A percentile compares a stretch with the other conserved stretches of the same genome.
These are phyloP conservation scores for Delphinella strobiligena DNA, from an alignment of 2,329 filamentous ascomycete species.

Conservation along the genomic window DNA sequence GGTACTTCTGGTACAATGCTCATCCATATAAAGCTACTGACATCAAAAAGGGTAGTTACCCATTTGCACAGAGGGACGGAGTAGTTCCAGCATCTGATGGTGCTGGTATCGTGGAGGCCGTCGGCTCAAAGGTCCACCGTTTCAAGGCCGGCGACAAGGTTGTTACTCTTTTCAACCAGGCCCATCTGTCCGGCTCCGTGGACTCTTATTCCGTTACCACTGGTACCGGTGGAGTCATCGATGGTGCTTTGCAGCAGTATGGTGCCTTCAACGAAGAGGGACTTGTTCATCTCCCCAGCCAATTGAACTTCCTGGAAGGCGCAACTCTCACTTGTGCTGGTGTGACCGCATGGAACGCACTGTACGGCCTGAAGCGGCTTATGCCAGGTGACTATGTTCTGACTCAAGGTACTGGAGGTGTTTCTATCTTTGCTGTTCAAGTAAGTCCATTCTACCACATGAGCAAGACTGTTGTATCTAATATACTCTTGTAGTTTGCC, in stretches of 20 bases:
- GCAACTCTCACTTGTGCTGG: conserved; percentile 35
- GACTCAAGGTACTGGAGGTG: conserved; percentile 60
- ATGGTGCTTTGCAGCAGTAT: conserved; percentile 58
- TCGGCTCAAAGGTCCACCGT: conserved; percentile 43
- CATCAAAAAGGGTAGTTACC: conserved; percentile 28
- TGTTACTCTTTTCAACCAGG: conserved; percentile 51
- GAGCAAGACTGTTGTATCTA: conserved; percentile 10
- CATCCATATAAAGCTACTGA: too few species aligned
- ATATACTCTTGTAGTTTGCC: conserved; percentile 23
- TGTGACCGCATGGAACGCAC: conserved; percentile 40
- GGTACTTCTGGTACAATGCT: conserved; percentile 13
- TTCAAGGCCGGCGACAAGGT: conserved; percentile 50
- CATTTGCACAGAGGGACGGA: conserved; percentile 28
- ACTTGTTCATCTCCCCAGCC: conserved; percentile 51
- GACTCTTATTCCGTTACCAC: conserved; percentile 28
- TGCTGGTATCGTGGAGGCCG: conserved; percentile 38
- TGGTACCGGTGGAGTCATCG: conserved; percentile 55
- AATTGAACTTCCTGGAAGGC: conserved; percentile 36
- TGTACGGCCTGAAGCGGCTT: conserved; percentile 34
- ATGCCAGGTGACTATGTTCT: conserved; percentile 40
- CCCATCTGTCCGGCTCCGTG: conserved; percentile 40
- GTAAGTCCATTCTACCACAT: conserved; percentile 20
- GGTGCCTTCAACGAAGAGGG: conserved; percentile 56
- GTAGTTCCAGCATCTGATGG: conserved; percentile 40
- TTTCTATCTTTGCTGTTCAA: conserved; percentile 54